Evolutionary conservation across 331 rosid species (phyloP).

Genomic region (Pyracantha coccinea): DNA sequence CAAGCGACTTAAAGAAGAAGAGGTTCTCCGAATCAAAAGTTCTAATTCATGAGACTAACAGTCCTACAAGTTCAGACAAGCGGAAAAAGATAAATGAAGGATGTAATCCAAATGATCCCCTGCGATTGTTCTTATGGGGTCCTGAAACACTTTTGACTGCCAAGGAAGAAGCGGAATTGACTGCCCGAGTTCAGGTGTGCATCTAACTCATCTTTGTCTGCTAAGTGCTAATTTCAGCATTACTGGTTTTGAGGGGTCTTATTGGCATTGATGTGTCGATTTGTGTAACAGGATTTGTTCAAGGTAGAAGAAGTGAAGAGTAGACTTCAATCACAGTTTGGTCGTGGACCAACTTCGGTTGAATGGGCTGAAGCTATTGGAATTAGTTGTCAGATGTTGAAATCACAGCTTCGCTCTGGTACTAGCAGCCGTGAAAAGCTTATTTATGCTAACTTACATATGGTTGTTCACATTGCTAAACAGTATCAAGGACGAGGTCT

Average conservation of each 20-base stretch:
- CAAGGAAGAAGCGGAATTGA: slow-evolving; percentile 60
- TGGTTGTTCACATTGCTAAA: slow-evolving; percentile 80
- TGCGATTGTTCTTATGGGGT: slow-evolving; percentile 50
- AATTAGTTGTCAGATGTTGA: slow-evolving; percentile 36
- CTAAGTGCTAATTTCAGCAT: neutral
- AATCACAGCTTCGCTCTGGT: slow-evolving; percentile 39
- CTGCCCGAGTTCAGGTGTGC: slow-evolving; percentile 57
- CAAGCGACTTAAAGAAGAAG: slow-evolving; percentile 55
- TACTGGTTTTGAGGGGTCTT: slow-evolving; percentile 11
- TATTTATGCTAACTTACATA: slow-evolving; percentile 58
- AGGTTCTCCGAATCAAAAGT: slow-evolving; percentile 32
- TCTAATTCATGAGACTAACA: slow-evolving; percentile 24
- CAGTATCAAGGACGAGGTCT: slow-evolving; percentile 72
- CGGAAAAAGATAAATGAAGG: slow-evolving; percentile 42
- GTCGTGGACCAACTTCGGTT: slow-evolving; percentile 60
- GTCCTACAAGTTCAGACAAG: slow-evolving; percentile 25
- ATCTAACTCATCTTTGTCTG: slow-evolving; percentile 9
- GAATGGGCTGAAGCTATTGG: slow-evolving; percentile 87
- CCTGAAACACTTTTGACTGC: slow-evolving; percentile 65
- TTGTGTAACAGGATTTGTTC: slow-evolving; percentile 45
- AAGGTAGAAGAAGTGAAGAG: slow-evolving; percentile 50
- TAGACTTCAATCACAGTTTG: slow-evolving; percentile 68
- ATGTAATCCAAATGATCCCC: slow-evolving; percentile 43
- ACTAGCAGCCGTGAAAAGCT: slow-evolving; percentile 55
- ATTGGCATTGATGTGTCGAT: slow-evolving; percentile 20